A percentile compares a stretch with the other conserved stretches of the same genome.
These are phyloP conservation scores for Allium cepa DNA, from an alignment of 106 monocot genomes.

Conservation along the genomic window DNA sequence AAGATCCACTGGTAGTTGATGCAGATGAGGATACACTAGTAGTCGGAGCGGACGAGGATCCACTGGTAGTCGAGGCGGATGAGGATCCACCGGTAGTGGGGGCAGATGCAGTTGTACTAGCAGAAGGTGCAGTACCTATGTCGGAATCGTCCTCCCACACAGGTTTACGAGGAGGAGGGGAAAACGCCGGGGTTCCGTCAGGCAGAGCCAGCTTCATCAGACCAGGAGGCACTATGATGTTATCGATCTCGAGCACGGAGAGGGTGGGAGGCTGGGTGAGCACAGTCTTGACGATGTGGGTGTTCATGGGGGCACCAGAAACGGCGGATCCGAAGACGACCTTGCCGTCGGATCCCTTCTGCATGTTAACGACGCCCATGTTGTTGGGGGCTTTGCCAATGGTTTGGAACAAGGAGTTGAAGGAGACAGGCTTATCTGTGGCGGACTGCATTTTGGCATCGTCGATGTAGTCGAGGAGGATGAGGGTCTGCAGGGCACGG, in stretches of 20 bases:
- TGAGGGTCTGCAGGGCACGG: slow-evolving; percentile 16
- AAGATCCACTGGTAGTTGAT: too few species aligned
- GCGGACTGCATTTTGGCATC: slow-evolving; percentile 16
- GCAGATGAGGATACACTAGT: too few species aligned
- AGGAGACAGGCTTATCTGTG: slow-evolving; percentile 10
- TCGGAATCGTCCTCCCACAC: background rate
- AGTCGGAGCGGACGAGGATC: too few species aligned
- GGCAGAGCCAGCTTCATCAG: background rate
- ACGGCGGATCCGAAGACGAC: slow-evolving; percentile 32
- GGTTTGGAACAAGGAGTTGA: slow-evolving; percentile 50
- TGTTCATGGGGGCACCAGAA: slow-evolving; percentile 13
- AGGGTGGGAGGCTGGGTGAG: slow-evolving; percentile 37
- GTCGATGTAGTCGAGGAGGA: slow-evolving; percentile 59
- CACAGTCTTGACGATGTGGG: slow-evolving; percentile 14
- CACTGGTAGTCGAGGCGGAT: too few species aligned
- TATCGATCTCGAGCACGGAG: slow-evolving; percentile 43
- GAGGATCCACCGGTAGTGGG: background rate
- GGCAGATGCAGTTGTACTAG: background rate
- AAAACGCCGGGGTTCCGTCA: background rate
- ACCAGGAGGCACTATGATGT: slow-evolving; percentile 28
- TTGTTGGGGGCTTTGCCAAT: slow-evolving; percentile 21
- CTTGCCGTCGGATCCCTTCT: slow-evolving; percentile 6
- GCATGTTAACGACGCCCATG: slow-evolving; percentile 43
- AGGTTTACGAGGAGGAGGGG: background rate
- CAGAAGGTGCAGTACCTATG: background rate